phyloP scores from a whole-genome alignment of 768 basidiomycete genomes.

The Suillus lakei region DNA sequence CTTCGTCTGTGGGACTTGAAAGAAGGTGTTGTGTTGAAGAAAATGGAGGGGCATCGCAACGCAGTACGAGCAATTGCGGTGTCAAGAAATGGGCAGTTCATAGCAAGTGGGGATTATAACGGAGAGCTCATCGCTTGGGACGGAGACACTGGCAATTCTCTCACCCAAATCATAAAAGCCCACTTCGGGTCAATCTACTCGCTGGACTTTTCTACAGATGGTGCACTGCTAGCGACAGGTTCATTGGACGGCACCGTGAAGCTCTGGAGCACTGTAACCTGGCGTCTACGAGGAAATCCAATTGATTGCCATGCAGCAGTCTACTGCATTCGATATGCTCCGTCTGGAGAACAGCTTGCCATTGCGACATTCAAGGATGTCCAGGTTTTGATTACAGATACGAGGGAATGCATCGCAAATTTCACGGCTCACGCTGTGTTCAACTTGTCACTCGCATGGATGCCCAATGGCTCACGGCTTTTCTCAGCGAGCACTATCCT shows the following conservation, averaged over 20 bases:
- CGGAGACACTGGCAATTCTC: not conserved
- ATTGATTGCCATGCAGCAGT: not conserved
- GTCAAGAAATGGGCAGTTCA: not conserved
- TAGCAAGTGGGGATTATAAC: not conserved
- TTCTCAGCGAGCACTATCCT: not conserved
- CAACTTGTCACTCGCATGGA: not conserved
- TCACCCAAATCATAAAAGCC: conserved; percentile 3
- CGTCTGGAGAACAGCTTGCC: not conserved
- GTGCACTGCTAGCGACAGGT: not conserved
- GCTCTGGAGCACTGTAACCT: not conserved
- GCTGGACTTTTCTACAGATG: not conserved
- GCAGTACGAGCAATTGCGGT: not conserved
- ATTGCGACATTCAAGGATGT: not conserved
- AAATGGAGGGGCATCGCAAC: not conserved
- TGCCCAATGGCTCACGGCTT: not conserved
- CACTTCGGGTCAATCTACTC: not conserved
- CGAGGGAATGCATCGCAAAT: not conserved
- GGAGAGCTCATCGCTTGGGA: not conserved
- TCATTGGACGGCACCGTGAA: not conserved
- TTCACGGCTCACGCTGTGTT: not conserved
- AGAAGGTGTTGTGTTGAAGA: not conserved
- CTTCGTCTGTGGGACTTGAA: conserved; percentile 2
- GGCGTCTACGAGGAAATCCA: not conserved
- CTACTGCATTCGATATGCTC: not conserved
- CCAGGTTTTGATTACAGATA: not conserved